Evolutionary conservation across 2,329 filamentous ascomycete genomes (phyloP).

Genomic region (Diaporthe citrichinensis): DNA sequence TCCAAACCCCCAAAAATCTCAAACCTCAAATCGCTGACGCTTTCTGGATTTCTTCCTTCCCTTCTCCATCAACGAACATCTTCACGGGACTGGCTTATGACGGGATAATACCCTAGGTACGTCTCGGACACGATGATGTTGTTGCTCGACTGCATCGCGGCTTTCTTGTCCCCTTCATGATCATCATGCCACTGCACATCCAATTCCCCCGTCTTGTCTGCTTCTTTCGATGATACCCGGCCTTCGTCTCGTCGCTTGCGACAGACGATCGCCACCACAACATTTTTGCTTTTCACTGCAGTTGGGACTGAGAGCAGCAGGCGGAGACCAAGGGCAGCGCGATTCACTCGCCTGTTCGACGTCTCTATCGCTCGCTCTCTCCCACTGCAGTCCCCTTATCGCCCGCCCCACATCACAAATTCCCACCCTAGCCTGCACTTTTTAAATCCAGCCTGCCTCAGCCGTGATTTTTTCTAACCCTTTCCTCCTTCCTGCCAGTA

Average conservation of each 20-base stretch:
- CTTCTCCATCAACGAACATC: constrained; percentile 41
- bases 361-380: not conserved
- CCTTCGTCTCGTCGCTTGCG: constrained; percentile 32
- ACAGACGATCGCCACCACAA: constrained; percentile 31
- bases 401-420: constrained; percentile 43
- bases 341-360: not conserved
- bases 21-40: constrained; percentile 2
- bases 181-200: constrained; percentile 34
- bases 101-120: constrained; percentile 43
- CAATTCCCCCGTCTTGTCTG: constrained; percentile 26
- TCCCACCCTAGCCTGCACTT: constrained; percentile 36
- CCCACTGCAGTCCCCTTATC: constrained; percentile 28
- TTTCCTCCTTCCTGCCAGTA: constrained; percentile 57
- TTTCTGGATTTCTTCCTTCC: not conserved
- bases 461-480: constrained; percentile 39
- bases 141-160: constrained; percentile 36
- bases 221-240: constrained; percentile 38
- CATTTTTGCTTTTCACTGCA: constrained; percentile 7
- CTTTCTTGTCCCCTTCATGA: constrained; percentile 13
- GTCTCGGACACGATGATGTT: constrained; percentile 42
- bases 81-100: constrained; percentile 43
- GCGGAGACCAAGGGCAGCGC: not conserved
- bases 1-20: constrained; percentile 24
- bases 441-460: constrained; percentile 38
- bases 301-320: not conserved